Conservation (phyloP, 768 basidiomycete species). For the Austroboletus eburneus region DNA sequence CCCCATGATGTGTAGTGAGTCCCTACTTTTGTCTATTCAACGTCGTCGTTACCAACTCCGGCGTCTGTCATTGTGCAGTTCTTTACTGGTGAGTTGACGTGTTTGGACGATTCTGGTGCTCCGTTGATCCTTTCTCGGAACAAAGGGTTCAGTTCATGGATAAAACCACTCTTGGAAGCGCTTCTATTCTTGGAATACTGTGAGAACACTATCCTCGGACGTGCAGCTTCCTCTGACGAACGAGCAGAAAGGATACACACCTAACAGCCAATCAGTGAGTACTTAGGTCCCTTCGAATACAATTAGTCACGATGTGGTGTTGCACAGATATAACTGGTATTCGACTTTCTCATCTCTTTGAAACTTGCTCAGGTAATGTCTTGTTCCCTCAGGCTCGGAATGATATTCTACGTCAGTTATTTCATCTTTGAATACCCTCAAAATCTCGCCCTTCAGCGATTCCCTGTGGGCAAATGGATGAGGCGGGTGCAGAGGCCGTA, state of each 20-base stretch:
- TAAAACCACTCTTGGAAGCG: slow-evolving; percentile 63
- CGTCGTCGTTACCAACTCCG: background rate
- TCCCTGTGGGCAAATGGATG: slow-evolving; percentile 80
- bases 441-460: slow-evolving; percentile 65
- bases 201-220: slow-evolving; percentile 24
- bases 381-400: slow-evolving; percentile 53
- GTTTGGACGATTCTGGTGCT: background rate
- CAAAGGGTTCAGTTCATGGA: slow-evolving; percentile 78
- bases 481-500: slow-evolving; percentile 44
- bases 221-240: background rate
- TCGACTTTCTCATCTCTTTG: background rate
- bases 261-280: slow-evolving; percentile 62
- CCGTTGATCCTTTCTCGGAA: background rate
- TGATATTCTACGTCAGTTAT: slow-evolving; percentile 70
- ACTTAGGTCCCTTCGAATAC: background rate
- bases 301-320: background rate
- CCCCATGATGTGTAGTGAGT: slow-evolving; percentile 70
- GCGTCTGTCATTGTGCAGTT: slow-evolving; percentile 31
- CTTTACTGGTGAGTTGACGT: slow-evolving; percentile 45
- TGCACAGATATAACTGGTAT: slow-evolving; percentile 61
- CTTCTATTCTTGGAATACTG: slow-evolving; percentile 71
- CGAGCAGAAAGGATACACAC: slow-evolving; percentile 51
- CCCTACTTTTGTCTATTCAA: background rate
- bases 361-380: background rate
- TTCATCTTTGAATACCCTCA: slow-evolving; percentile 72